Conservation (phyloP, 192 early-diverging fungal species). For the Backusella macrospora region DNA sequence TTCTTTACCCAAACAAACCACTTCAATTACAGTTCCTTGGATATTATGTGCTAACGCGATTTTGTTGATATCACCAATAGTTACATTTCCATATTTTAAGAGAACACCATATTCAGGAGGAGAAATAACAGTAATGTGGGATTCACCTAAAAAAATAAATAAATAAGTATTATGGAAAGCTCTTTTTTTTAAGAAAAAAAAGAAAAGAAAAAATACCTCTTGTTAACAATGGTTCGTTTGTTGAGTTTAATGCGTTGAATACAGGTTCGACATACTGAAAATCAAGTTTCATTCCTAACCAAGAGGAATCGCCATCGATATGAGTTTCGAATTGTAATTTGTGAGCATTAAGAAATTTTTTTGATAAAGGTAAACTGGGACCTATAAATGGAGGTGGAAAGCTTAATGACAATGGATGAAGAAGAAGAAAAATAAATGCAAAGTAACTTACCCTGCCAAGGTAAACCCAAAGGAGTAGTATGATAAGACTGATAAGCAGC, state of each 20-base stretch:
- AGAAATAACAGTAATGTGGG: slow-evolving; percentile 71
- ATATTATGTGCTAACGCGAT: slow-evolving; percentile 56
- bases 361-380: slow-evolving; percentile 12
- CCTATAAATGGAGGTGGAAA: slow-evolving; percentile 7
- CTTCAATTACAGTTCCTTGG: slow-evolving; percentile 54
- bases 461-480: slow-evolving; percentile 21
- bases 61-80: slow-evolving; percentile 64
- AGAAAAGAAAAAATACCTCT: slow-evolving; percentile 18
- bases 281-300: slow-evolving; percentile 64
- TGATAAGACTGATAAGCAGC: not conserved
- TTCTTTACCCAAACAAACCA: slow-evolving; percentile 65
- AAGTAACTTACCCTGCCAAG: slow-evolving; percentile 20
- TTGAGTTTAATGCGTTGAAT: slow-evolving; percentile 53
- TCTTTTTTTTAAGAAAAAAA: not conserved
- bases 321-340: slow-evolving; percentile 18
- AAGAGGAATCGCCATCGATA: slow-evolving; percentile 25
- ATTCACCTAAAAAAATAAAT: slow-evolving; percentile 50
- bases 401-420: not conserved
- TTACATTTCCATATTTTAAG: slow-evolving; percentile 55
- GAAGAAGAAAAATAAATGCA: not conserved
- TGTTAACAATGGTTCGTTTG: slow-evolving; percentile 39
- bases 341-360: slow-evolving; percentile 17
- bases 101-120: slow-evolving; percentile 70
- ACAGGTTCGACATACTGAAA: slow-evolving; percentile 55
- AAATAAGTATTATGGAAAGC: not conserved